Percentiles rank a stretch among this genome's conserved stretches.
phyloP scores from a whole-genome alignment of 495 filamentous ascomycete genomes.

The Hypomontagnella submonticulosa region DNA sequence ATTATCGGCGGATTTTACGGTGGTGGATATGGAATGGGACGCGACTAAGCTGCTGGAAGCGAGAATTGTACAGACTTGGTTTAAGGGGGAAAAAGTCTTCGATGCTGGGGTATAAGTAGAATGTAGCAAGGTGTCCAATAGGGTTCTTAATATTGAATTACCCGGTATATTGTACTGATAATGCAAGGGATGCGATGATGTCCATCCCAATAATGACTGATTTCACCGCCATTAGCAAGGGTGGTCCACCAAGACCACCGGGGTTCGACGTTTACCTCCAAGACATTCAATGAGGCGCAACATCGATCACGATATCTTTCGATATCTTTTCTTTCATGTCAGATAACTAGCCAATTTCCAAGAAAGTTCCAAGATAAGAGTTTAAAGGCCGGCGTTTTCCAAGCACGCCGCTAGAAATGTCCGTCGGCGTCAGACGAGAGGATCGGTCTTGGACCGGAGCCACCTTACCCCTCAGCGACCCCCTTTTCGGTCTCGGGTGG shows the following conservation, averaged over 20 bases:
- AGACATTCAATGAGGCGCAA: not conserved
- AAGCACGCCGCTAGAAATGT: too few species aligned
- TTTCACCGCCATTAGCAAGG: conserved; percentile 21
- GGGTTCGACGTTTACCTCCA: conserved; percentile 6
- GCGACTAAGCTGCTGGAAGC: conserved; percentile 63
- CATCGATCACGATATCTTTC: conserved; percentile 9
- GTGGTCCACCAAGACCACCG: conserved; percentile 8
- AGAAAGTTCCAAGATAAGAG: too few species aligned
- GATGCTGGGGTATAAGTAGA: conserved; percentile 30
- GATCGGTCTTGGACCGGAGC: not conserved
- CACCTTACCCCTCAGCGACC: not conserved
- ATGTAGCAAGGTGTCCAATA: not conserved
- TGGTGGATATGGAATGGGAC: conserved; percentile 68
- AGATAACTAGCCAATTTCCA: too few species aligned
- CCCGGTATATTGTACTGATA: not conserved
- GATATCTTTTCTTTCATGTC: too few species aligned
- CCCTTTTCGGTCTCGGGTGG: conserved; percentile 8
- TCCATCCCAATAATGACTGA: not conserved
- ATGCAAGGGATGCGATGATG: not conserved
- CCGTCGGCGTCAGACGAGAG: too few species aligned
- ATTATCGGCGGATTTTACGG: conserved; percentile 66
- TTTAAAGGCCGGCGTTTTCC: too few species aligned
- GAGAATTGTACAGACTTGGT: conserved; percentile 66
- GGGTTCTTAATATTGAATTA: not conserved
- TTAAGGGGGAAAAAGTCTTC: conserved; percentile 62